Conservation (phyloP, 2,329 filamentous ascomycete genomes). For the Alternaria hordeiaustralica region DNA sequence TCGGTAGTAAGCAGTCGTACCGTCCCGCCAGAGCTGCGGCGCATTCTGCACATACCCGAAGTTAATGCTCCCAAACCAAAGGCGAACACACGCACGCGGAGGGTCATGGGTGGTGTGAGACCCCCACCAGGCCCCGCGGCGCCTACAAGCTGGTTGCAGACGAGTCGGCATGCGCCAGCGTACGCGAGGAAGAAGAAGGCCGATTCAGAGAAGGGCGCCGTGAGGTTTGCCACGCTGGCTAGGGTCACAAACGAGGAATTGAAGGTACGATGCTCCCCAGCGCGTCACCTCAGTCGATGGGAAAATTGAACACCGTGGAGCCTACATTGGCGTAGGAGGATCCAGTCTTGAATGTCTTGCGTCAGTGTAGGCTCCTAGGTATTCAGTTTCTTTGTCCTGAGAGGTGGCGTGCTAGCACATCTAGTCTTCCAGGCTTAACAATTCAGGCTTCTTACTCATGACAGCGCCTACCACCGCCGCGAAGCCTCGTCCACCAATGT, state of each 20-base stretch:
- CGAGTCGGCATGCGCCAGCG: constrained; percentile 39
- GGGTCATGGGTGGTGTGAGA: constrained; percentile 35
- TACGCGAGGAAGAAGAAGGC: constrained; percentile 24
- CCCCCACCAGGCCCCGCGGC: constrained; percentile 53
- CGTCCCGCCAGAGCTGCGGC: constrained; percentile 54
- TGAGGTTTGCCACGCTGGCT: constrained; percentile 34
- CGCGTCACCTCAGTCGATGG: not conserved
- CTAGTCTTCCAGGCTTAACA: constrained; percentile 16
- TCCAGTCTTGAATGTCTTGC: not conserved
- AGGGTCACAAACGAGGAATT: constrained; percentile 31
- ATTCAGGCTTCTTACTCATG: constrained; percentile 31
- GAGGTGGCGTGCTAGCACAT: not conserved
- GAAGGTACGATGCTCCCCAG: constrained; percentile 26
- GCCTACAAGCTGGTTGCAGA: constrained; percentile 54
- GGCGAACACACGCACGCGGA: constrained; percentile 42
- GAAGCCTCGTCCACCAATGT: constrained; percentile 58
- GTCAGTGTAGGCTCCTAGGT: not conserved
- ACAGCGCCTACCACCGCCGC: constrained; percentile 39
- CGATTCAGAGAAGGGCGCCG: constrained; percentile 5
- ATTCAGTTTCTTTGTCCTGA: not conserved
- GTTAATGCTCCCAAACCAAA: constrained; percentile 55
- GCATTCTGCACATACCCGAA: constrained; percentile 55
- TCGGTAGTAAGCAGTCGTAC: constrained; percentile 51
- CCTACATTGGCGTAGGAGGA: not conserved
- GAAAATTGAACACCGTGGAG: not conserved